Base-by-base conservation (phyloP, 345 rosid species). In the Nephelium lappaceum region DNA sequence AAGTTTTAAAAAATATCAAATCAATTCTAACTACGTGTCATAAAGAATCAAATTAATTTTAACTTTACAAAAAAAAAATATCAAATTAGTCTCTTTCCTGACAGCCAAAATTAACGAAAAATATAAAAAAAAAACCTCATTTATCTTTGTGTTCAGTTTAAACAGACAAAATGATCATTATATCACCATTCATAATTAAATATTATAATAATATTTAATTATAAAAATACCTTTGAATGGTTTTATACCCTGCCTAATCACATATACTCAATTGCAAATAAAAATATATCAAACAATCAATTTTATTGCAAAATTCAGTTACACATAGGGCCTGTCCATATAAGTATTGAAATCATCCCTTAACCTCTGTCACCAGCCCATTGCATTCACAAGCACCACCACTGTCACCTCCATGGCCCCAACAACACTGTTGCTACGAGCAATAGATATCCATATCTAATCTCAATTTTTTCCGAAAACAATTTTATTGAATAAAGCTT, bases 301-400 rank as follows among this genome's bases (percentile, higher is more conserved):
- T 55, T 70, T 25, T 25, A 49, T 3, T 39, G 7, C 42, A 14
- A n/a, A 77, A 41, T 55, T 24, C 27, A 25, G 55, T 43, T 31
- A 63, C 11, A 15, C 25, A 14, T 6, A 71, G 39, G 39, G 53
- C 51, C 80, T 58, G 55, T 64, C 23, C 39, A 49, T 49, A 15
- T 41, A 65, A 41, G 60, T 53, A 31, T 38, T 69, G 64, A 58
- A 66, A 47, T 67, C 76, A 74, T 65, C 31, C 41, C 78, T 71
- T 68, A 24, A 58, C 71, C 76, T 77, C 41, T 25, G 36, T 69
- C 73, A 74, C 11, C 11, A 57, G 65, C 47, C n/a, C 65, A 57
- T 66, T 19, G 11, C 66, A 31, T 36, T 53, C 36, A 72, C 10
- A 5, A 21, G 25, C 36, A 31, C 36, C 36, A 31, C 3, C 1